Percentiles rank a stretch among this genome's conserved stretches.
These are phyloP conservation scores for Eucalyptus sideroxylon DNA, from an alignment of 345 rosid species.

Conservation along the genomic window DNA sequence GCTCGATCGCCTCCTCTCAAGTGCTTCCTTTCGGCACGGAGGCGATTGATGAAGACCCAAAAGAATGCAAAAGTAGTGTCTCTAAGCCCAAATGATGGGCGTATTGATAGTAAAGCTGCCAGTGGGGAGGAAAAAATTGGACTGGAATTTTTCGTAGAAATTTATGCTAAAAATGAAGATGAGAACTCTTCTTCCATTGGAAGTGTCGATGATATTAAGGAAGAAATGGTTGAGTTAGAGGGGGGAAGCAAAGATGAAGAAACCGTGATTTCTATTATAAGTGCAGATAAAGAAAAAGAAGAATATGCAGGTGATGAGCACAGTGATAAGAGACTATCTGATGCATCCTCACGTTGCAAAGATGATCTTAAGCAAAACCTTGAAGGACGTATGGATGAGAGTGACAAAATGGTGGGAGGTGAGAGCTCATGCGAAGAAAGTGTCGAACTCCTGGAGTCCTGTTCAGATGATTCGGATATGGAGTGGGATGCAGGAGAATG, in stretches of 20 bases:
- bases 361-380: constrained; percentile 10
- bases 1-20: constrained; percentile 60
- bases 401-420: not conserved
- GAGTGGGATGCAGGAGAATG: constrained; percentile 33
- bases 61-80: constrained; percentile 30
- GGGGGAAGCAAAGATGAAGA: not conserved
- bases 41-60: constrained; percentile 49
- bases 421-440: not conserved
- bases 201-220: not conserved
- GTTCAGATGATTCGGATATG: constrained; percentile 21
- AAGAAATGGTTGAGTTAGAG: not conserved
- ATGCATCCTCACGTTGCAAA: constrained; percentile 12
- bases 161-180: constrained; percentile 19
- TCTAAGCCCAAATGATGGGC: constrained; percentile 4
- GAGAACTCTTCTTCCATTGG: not conserved
- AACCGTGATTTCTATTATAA: not conserved
- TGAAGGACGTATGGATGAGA: not conserved
- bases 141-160: constrained; percentile 26
- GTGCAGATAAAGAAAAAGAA: not conserved
- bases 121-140: not conserved
- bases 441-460: not conserved
- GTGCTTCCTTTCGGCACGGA: constrained; percentile 55
- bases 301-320: constrained; percentile 4
- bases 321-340: constrained; percentile 14
- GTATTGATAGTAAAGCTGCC: not conserved